phyloP scores from a whole-genome alignment of 2,329 filamentous ascomycete species.

The Talaromyces sp. region DNA sequence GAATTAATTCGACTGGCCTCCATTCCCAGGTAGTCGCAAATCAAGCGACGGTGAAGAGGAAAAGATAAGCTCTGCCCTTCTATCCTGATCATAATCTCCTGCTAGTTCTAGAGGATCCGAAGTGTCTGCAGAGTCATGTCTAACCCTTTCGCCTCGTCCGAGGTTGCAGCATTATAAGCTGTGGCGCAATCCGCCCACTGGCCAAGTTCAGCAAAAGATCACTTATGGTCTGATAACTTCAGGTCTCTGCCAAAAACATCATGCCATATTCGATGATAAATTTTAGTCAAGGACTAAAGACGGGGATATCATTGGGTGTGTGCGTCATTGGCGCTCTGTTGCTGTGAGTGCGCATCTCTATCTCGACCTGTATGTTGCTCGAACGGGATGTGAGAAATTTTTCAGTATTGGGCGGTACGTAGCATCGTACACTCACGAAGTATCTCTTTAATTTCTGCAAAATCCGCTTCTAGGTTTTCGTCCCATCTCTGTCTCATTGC shows the following conservation, averaged over 20 bases:
- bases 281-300: background rate
- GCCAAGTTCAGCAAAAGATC: background rate
- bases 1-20: background rate
- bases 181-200: background rate
- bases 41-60: background rate
- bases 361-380: background rate
- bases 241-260: background rate
- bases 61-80: background rate
- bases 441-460: constrained; percentile 8
- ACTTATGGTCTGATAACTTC: background rate
- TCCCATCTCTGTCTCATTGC: constrained; percentile 9
- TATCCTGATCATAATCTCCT: background rate
- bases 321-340: background rate
- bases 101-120: background rate
- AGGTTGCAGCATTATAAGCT: background rate
- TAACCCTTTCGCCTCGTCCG: background rate
- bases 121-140: background rate
- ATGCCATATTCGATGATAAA: background rate
- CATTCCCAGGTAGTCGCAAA: background rate
- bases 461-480: background rate
- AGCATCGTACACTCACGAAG: constrained; percentile 3
- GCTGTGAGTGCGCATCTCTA: background rate
- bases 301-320: background rate
- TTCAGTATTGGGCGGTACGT: too few relatives aligned
- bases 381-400: background rate